Evolutionary conservation across 78 protist genomes (phyloP).

Genomic region (Dictyostelium firmibasis): DNA sequence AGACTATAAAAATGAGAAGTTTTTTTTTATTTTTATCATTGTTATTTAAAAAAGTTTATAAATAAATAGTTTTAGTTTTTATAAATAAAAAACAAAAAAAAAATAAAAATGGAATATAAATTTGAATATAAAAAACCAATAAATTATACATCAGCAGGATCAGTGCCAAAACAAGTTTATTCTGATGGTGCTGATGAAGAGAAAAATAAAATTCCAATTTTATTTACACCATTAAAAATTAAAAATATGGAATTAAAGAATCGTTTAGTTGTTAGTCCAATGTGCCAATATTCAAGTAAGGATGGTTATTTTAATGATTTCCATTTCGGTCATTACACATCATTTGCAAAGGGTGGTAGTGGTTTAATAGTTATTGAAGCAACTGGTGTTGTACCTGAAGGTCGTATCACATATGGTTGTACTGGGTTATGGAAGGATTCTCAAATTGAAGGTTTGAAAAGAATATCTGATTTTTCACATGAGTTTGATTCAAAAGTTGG

Average conservation of each 20-base stretch:
- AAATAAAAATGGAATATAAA: background rate
- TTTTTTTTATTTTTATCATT: too few relatives aligned
- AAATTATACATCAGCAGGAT: background rate
- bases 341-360: constrained; percentile 63
- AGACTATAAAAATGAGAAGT: too few relatives aligned
- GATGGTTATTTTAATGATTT: constrained; percentile 52
- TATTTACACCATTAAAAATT: constrained; percentile 25
- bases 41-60: too few relatives aligned
- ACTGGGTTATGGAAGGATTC: constrained; percentile 38
- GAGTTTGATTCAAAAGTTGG: background rate
- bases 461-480: constrained; percentile 32
- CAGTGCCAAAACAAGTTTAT: background rate
- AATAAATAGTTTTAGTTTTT: too few relatives aligned
- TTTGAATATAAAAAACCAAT: background rate
- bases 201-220: constrained; percentile 10
- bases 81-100: background rate
- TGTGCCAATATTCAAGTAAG: constrained; percentile 11
- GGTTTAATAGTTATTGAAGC: constrained; percentile 50
- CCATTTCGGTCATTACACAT: constrained; percentile 32
- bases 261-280: constrained; percentile 55
- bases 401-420: constrained; percentile 29
- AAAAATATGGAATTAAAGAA: constrained; percentile 23
- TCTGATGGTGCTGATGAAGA: background rate
- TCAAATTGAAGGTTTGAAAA: constrained; percentile 21
- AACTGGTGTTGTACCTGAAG: constrained; percentile 35